phyloP scores from a whole-genome alignment of 768 basidiomycete species.

The Lentinus tigrinus region DNA sequence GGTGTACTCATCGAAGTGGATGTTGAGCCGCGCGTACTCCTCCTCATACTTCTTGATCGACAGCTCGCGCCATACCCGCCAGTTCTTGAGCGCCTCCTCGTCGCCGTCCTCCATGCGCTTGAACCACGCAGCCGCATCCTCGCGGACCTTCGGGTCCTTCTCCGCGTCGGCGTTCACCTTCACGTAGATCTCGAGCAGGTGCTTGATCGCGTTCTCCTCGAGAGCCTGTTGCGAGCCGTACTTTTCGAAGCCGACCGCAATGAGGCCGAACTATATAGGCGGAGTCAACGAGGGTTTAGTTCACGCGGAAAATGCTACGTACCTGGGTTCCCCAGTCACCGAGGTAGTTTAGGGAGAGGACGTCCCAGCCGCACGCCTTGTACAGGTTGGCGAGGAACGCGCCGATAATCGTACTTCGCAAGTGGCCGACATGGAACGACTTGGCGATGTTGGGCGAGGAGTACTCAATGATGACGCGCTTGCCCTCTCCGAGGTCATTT shows the following conservation, averaged over 20 bases:
- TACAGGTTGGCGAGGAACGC: conserved; percentile 90
- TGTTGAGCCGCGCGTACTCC: conserved; percentile 87
- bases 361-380: conserved; percentile 90
- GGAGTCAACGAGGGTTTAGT: too few species aligned
- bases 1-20: conserved; percentile 87
- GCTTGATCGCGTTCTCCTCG: conserved; percentile 87
- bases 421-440: conserved; percentile 95
- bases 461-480: conserved; percentile 86
- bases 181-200: conserved; percentile 93
- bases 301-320: too few species aligned
- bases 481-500: conserved; percentile 73
- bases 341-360: conserved; percentile 89
- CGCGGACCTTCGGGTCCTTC: conserved; percentile 66
- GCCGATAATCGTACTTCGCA: conserved; percentile 99
- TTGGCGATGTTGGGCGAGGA: conserved; percentile 98
- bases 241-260: conserved; percentile 88
- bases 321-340: conserved; percentile 99
- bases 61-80: conserved; percentile 90
- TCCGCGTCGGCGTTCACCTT: conserved; percentile 88
- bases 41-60: conserved; percentile 87
- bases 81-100: conserved; percentile 77
- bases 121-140: conserved; percentile 82
- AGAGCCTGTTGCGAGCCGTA: conserved; percentile 87
- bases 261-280: conserved; percentile 90
- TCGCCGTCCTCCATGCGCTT: conserved; percentile 95